Conservation (phyloP, 306 rosid species). For the Vigna angularis region DNA sequence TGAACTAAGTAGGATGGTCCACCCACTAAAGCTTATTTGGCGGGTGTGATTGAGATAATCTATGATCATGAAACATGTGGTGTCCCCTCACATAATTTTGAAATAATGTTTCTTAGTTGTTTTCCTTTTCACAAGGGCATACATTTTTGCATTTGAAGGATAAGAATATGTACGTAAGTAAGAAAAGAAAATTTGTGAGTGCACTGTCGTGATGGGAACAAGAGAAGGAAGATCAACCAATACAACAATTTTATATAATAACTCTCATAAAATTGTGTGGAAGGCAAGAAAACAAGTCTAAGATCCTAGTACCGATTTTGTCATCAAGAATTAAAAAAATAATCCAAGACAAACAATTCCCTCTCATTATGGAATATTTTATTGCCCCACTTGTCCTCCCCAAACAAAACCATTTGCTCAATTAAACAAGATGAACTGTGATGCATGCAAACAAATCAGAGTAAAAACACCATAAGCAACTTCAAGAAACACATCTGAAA, state of each 20-base stretch:
- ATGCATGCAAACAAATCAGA: background rate
- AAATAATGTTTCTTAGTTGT: constrained; percentile 12
- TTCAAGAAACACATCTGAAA: background rate
- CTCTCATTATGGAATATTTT: constrained; percentile 37
- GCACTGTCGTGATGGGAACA: constrained; percentile 39
- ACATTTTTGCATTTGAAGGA: constrained; percentile 35
- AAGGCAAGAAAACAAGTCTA: constrained; percentile 28
- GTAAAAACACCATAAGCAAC: no score
- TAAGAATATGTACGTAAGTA: constrained; percentile 18
- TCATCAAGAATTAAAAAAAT: constrained; percentile 40
- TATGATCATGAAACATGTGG: constrained; percentile 41
- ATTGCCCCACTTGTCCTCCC: constrained; percentile 35
- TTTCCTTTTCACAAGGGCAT: background rate
- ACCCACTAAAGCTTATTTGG: constrained; percentile 49
- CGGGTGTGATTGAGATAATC: constrained; percentile 37
- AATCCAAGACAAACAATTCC: constrained; percentile 22
- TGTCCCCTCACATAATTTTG: constrained; percentile 38
- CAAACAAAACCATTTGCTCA: constrained; percentile 33
- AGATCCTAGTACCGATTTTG: constrained; percentile 46
- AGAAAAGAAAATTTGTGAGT: background rate
- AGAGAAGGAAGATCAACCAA: constrained; percentile 31
- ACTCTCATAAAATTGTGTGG: constrained; percentile 26
- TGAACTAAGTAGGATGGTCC: constrained; percentile 54
- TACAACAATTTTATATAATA: constrained; percentile 26
- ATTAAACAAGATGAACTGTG: constrained; percentile 9